Conservation (phyloP, 495 filamentous ascomycete species). For the Podospora comata region DNA sequence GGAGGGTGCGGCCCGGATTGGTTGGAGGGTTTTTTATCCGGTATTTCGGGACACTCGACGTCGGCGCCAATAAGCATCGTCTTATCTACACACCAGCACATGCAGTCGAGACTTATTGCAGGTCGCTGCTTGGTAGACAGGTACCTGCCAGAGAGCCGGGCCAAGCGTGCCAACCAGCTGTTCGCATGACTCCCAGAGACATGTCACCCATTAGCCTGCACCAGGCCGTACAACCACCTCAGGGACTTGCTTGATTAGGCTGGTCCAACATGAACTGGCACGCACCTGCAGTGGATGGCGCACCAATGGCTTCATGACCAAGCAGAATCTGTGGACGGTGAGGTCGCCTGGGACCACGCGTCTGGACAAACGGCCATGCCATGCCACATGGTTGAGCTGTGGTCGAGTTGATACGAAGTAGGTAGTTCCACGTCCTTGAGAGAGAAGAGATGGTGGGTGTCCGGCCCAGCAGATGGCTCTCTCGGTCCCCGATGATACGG, state of each 20-base stretch:
- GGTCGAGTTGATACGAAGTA: neutral
- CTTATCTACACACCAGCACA: neutral
- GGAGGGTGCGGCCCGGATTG: slow-evolving; percentile 15
- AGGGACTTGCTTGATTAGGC: slow-evolving; percentile 24
- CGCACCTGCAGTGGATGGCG: slow-evolving; percentile 5
- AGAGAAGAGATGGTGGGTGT: neutral
- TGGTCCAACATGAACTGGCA: slow-evolving; percentile 18
- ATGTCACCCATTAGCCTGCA: slow-evolving; percentile 5
- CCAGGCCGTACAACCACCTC: neutral
- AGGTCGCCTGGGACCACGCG: neutral
- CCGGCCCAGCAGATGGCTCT: neutral
- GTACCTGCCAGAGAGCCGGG: neutral
- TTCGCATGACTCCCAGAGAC: slow-evolving; percentile 6
- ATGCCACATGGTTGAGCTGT: neutral
- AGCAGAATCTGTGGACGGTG: neutral
- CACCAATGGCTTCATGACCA: neutral
- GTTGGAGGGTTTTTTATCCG: slow-evolving; percentile 23
- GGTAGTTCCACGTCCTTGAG: no score
- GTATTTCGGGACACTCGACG: slow-evolving; percentile 19
- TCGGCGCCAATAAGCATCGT: slow-evolving; percentile 17
- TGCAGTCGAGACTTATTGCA: neutral
- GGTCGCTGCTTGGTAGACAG: neutral
- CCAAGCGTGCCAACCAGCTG: slow-evolving; percentile 4
- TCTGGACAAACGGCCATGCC: neutral
- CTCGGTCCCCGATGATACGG: neutral